Evolutionary conservation across 805 yeast genomes (phyloP).

Genomic region (Yarrowia bubula): DNA sequence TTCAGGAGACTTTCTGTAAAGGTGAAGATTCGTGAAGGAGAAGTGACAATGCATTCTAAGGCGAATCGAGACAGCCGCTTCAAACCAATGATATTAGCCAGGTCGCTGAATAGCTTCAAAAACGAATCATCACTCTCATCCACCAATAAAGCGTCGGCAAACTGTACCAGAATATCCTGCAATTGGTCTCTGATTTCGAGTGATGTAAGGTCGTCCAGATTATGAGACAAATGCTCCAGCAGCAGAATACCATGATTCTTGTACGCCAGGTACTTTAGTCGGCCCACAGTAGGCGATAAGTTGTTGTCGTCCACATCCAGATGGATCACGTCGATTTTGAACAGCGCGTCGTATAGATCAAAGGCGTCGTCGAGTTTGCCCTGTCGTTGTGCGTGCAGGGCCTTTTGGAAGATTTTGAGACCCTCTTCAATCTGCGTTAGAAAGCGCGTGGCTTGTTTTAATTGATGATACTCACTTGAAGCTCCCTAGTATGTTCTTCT

Average conservation of each 20-base stretch:
- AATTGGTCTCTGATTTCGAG: conserved; percentile 41
- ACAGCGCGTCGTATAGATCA: conserved; percentile 56
- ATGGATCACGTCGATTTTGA: conserved; percentile 63
- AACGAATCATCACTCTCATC: conserved; percentile 34
- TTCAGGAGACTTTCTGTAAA: conserved; percentile 28
- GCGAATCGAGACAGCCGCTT: conserved; percentile 32
- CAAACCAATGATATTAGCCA: conserved; percentile 31
- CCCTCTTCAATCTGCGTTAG: conserved; percentile 64
- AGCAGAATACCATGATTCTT: conserved; percentile 79
- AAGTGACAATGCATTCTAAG: conserved; percentile 31
- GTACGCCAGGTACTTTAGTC: conserved; percentile 70
- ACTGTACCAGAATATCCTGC: conserved; percentile 54
- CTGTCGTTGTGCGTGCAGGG: conserved; percentile 59
- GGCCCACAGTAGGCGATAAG: conserved; percentile 66
- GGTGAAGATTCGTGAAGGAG: conserved; percentile 29
- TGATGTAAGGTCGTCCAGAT: conserved; percentile 30
- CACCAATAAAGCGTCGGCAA: conserved; percentile 53
- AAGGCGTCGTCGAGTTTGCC: conserved; percentile 51
- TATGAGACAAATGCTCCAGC: conserved; percentile 44
- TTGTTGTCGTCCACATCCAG: conserved; percentile 29
- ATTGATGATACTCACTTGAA: conserved; percentile 50
- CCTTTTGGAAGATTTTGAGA: conserved; percentile 67
- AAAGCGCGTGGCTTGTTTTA: not conserved
- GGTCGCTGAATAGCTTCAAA: conserved; percentile 29
- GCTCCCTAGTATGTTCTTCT: conserved; percentile 87